phyloP scores from a whole-genome alignment of 2,329 filamentous ascomycete species.

The Bipolaris victoriae region DNA sequence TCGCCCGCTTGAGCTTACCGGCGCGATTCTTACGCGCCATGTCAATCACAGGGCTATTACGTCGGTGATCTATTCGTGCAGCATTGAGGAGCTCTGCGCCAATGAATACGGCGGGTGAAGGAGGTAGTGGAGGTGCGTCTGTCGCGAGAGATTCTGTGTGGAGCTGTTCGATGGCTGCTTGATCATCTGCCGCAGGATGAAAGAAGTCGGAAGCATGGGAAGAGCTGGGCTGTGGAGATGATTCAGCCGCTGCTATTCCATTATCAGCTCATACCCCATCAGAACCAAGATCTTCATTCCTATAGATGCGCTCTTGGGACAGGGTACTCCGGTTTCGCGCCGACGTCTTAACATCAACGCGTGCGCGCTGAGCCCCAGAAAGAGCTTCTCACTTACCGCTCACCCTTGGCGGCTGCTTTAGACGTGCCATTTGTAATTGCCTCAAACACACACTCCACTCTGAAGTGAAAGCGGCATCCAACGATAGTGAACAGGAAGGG shows the following conservation, averaged over 20 bases:
- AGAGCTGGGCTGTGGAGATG: neutral
- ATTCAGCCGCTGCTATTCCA: neutral
- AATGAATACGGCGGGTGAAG: slow-evolving; percentile 19
- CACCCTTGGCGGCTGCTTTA: slow-evolving; percentile 10
- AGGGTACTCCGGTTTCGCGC: neutral
- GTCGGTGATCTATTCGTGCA: slow-evolving; percentile 26
- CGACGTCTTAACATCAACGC: neutral
- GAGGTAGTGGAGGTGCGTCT: slow-evolving; percentile 6
- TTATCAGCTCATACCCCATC: neutral
- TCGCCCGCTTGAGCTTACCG: slow-evolving; percentile 31
- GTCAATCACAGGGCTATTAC: slow-evolving; percentile 8
- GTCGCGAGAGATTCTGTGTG: slow-evolving; percentile 25
- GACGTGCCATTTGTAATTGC: slow-evolving; percentile 18
- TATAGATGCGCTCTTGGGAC: neutral
- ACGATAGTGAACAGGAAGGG: slow-evolving; percentile 11
- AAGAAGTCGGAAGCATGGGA: neutral
- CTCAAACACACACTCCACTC: neutral
- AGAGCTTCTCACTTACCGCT: slow-evolving; percentile 3
- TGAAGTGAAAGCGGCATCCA: neutral
- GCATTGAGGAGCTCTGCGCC: slow-evolving; percentile 41
- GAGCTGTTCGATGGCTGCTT: slow-evolving; percentile 34
- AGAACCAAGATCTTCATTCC: neutral
- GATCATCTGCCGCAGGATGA: slow-evolving; percentile 13
- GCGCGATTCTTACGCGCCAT: slow-evolving; percentile 3
- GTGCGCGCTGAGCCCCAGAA: neutral